These are phyloP conservation scores for Antitrichia curtipendula DNA, from an alignment of 225 moss, liverwort and hornwort genomes.

Conservation along the genomic window DNA sequence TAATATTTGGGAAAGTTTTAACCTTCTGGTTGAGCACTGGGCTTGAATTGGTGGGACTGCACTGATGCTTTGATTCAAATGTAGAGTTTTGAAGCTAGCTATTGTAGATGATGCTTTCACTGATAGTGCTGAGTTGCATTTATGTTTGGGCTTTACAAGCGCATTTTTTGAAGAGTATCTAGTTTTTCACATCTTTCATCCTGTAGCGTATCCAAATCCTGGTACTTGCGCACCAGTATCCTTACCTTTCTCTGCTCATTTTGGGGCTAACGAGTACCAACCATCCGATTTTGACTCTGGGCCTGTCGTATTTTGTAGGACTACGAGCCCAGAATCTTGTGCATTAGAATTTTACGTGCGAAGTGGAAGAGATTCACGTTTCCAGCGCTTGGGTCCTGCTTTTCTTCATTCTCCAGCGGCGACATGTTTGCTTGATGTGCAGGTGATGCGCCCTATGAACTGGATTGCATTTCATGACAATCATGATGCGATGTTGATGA, in stretches of 20 bases:
- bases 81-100: background rate
- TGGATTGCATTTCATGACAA: background rate
- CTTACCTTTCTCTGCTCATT: background rate
- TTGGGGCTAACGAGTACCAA: background rate
- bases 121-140: background rate
- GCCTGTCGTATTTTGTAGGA: slow-evolving; percentile 29
- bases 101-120: background rate
- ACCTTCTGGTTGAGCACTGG: background rate
- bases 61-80: background rate
- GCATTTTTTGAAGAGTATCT: background rate
- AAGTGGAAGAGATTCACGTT: slow-evolving; percentile 88
- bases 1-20: background rate
- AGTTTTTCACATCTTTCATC: background rate
- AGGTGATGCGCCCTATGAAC: slow-evolving; percentile 27
- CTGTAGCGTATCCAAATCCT: background rate
- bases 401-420: slow-evolving; percentile 76
- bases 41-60: background rate
- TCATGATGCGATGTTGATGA: background rate
- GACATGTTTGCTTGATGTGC: slow-evolving; percentile 65
- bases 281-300: background rate
- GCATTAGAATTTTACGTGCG: slow-evolving; percentile 88
- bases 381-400: slow-evolving; percentile 78
- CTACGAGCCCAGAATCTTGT: slow-evolving; percentile 70
- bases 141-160: background rate
- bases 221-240: background rate